Percentiles rank a stretch among this genome's conserved stretches.
These are phyloP conservation scores for Cladochytrium tenue DNA, from an alignment of 371 early-diverging fungal genomes.

Conservation along the genomic window DNA sequence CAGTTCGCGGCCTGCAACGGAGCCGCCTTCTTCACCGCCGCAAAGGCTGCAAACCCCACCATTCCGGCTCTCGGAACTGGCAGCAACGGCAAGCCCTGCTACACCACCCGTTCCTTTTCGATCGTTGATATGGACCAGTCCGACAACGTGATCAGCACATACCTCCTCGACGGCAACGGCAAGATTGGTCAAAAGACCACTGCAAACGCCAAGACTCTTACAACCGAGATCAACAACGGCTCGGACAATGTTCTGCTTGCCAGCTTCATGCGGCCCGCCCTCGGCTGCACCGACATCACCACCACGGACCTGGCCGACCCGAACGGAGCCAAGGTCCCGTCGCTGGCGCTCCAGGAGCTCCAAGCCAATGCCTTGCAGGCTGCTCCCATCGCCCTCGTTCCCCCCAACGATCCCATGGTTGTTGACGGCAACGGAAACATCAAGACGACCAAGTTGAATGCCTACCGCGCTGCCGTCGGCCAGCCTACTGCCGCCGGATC, in stretches of 20 bases:
- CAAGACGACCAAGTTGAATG: constrained; percentile 23
- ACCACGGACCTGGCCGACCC: constrained; percentile 36
- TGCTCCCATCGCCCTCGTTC: constrained; percentile 34
- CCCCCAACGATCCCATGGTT: constrained; percentile 37
- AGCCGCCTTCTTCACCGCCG: constrained; percentile 25
- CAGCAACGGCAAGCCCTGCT: constrained; percentile 28
- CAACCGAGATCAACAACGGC: constrained; percentile 27
- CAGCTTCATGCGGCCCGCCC: constrained; percentile 22
- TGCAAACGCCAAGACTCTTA: constrained; percentile 3
- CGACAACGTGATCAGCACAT: constrained; percentile 39
- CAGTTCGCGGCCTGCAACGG: constrained; percentile 43
- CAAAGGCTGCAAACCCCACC: constrained; percentile 17
- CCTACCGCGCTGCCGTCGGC: constrained; percentile 31
- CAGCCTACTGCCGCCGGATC: constrained; percentile 18
- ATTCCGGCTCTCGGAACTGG: constrained; percentile 29
- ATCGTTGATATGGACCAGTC: constrained; percentile 40
- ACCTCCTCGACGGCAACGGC: constrained; percentile 28
- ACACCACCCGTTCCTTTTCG: constrained; percentile 33
- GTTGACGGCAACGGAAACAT: constrained; percentile 17
- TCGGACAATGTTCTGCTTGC: constrained; percentile 36
- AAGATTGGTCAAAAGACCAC: constrained; percentile 17
- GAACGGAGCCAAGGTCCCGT: constrained; percentile 11
- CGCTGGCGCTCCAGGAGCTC: constrained; percentile 35
- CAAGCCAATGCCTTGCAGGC: constrained; percentile 25
- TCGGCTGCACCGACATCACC: constrained; percentile 35